Conservation (phyloP, 73 alveolate genomes). For the Tetrahymena borealis region DNA sequence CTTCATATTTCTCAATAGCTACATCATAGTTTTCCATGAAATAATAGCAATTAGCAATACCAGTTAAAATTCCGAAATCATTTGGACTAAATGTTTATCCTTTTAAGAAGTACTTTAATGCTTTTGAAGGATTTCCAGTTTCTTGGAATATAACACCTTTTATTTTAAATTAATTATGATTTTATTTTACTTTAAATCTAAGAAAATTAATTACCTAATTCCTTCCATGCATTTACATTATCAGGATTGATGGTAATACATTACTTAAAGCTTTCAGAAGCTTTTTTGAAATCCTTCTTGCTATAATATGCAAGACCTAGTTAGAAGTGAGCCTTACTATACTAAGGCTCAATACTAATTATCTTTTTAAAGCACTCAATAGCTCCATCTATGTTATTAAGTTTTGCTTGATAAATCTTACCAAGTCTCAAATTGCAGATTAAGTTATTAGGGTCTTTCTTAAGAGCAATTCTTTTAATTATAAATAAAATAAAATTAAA, state of each 20-base stretch:
- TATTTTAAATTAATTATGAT: constrained; percentile 12
- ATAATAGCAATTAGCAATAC: constrained; percentile 58
- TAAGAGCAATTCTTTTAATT: not conserved
- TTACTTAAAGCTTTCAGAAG: constrained; percentile 62
- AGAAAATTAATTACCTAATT: constrained; percentile 46
- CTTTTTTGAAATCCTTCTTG: constrained; percentile 49
- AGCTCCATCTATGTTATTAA: not conserved
- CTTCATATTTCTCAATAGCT: constrained; percentile 45
- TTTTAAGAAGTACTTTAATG: constrained; percentile 46
- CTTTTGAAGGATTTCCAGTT: constrained; percentile 53
- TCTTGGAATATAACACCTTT: constrained; percentile 63
- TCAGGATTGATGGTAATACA: constrained; percentile 47
- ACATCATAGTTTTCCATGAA: constrained; percentile 41
- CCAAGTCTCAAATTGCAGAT: not conserved
- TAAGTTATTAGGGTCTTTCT: constrained; percentile 13
- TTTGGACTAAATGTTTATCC: constrained; percentile 43
- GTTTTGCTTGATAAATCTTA: not conserved
- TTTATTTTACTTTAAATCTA: constrained; percentile 29
- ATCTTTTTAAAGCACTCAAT: constrained; percentile 36
- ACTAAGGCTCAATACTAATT: constrained; percentile 30
- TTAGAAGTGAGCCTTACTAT: constrained; percentile 47
- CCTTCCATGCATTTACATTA: constrained; percentile 42
- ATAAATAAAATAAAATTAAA: not conserved
- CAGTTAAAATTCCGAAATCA: constrained; percentile 54
- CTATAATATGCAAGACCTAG: constrained; percentile 47